Evolutionary conservation across 768 basidiomycete species (phyloP), one percentile per base, ranked within the genome.

Genomic region (Ramaria rubella): DNA sequence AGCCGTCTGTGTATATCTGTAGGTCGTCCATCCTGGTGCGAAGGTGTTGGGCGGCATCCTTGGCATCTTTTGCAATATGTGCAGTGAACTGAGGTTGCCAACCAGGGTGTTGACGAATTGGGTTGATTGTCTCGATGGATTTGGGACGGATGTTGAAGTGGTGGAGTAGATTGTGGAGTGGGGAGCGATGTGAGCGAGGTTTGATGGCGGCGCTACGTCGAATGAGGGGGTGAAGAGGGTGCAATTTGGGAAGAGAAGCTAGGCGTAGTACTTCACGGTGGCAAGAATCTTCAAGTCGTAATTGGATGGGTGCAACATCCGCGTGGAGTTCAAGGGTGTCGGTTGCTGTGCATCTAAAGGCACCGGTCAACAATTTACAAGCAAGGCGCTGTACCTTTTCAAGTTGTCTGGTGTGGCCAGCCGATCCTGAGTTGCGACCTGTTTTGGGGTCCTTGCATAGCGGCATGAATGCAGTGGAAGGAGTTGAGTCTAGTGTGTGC

Each of bases 131-230:
- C 55, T 69, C 68, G 0, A 64, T 53, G 1, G 24, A 11, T 3
- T 15, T 14, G n/a, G 55, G 49, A 2, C 48, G 2, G 4, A 67
- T 51, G 9, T 58, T 27, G 21, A 9, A 59, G 0, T 51, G 24
- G 9, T 59, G 21, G 49, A 66, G 51, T 1, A 69, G 33, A 9
- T 61, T 23, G 38, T 71, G 67, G 2, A 70, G 46, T 0, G 68
- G 63, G 1, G 67, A 44, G 4, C 56, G 49, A 24, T 49, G 43
- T 26, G 58, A 57, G 8, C 60, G 52, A 3, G 57, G 23, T 23
- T 26, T 12, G 30, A 42, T 30, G 5, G 48, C 15, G 1, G 55
- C 53, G 5, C 33, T 1, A 2, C 24, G 11, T 4, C 42, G 27
- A 11, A 67, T 44, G 4, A 44, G 42, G 1, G 46, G 33, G 45